phyloP scores from a whole-genome alignment of 2,329 filamentous ascomycete species.

The Fusarium pseudocircinatum region DNA sequence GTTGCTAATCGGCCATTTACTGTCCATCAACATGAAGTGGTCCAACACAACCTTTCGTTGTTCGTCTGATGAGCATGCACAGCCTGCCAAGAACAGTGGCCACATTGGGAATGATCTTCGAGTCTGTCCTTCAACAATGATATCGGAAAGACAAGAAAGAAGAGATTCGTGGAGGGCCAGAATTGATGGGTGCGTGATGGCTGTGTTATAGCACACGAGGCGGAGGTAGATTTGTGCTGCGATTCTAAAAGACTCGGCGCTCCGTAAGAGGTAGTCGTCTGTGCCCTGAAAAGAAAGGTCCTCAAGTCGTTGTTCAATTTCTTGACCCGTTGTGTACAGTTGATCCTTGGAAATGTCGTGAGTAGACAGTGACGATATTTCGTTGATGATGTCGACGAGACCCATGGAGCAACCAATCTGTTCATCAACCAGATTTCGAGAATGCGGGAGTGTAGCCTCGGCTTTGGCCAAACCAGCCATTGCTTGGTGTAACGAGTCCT shows the following conservation, averaged over 20 bases:
- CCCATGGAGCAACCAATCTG: constrained; percentile 42
- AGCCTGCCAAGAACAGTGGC: constrained; percentile 40
- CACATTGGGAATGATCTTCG: constrained; percentile 40
- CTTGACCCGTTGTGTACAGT: constrained; percentile 14
- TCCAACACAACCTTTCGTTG: constrained; percentile 36
- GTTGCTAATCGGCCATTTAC: constrained; percentile 39
- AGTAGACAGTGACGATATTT: constrained; percentile 31
- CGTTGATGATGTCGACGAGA: constrained; percentile 38
- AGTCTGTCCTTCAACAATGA: constrained; percentile 34
- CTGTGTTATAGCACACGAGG: constrained; percentile 33
- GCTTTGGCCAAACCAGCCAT: constrained; percentile 20
- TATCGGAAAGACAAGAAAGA: constrained; percentile 26
- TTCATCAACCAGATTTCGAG: constrained; percentile 30
- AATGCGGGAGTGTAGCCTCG: constrained; percentile 21
- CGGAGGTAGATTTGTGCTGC: constrained; percentile 38
- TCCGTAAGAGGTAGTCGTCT: constrained; percentile 29
- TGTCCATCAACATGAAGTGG: constrained; percentile 33
- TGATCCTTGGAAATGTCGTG: constrained; percentile 7
- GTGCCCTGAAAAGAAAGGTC: background rate
- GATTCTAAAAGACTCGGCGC: constrained; percentile 36
- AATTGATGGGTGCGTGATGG: constrained; percentile 29
- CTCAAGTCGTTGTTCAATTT: constrained; percentile 19
- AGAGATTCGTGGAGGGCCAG: constrained; percentile 21
- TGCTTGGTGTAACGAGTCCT: constrained; percentile 14
- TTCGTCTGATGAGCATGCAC: constrained; percentile 33